Evolutionary conservation across 495 filamentous ascomycete species (phyloP), one percentile per base, ranked within the genome.

Genomic region (Aspergillus leporis): DNA sequence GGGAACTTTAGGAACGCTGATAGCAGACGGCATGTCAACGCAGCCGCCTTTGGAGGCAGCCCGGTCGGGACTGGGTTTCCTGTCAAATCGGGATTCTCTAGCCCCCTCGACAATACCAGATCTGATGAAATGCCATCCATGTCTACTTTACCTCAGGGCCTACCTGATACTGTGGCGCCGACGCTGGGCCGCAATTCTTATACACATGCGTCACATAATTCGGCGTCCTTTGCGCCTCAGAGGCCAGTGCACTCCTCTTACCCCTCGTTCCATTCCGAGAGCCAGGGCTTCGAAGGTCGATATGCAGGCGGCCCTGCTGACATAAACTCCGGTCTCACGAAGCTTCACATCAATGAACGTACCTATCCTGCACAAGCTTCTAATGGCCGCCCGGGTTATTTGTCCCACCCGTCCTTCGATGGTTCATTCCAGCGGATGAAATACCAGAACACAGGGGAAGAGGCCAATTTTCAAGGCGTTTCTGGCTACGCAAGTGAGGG

Each of bases 231-330:
- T 53, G 61, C 66, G 0, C 28, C 67, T 3, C 71, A 72, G 53
- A 64, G 74, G 36, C 74, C 74, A 0, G 38, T 55, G 5, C 74
- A 77, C 53, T 70, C 71, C 8, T 52, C 73, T 0, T 74, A 70
- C 46, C 73, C 72, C 3, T 77, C 74, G 2, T 80, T 74, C 64
- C 70, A 74, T 52, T 77, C 77, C 0, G 77, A 80, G 21, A 72
- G 59, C 53, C 72, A 75, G 36, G 70, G 63, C 13, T 61, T 74
- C 14, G 73, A 74, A 2, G 59, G 65, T 32, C 69, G 74, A 12
- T 74, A 73, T 38, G 65, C 54, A 7, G 65, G 53, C 40, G 61
- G 66, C 7, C 69, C 72, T 1, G 62, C 75, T 22, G 74, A 80
- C 43, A 56, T 80, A 9, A 67, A 38, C 34, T 45, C 66, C 1